Evolutionary conservation across 2,329 filamentous ascomycete genomes (phyloP), one percentile per base, ranked within the genome.

Genomic region (Colletotrichum sp.): DNA sequence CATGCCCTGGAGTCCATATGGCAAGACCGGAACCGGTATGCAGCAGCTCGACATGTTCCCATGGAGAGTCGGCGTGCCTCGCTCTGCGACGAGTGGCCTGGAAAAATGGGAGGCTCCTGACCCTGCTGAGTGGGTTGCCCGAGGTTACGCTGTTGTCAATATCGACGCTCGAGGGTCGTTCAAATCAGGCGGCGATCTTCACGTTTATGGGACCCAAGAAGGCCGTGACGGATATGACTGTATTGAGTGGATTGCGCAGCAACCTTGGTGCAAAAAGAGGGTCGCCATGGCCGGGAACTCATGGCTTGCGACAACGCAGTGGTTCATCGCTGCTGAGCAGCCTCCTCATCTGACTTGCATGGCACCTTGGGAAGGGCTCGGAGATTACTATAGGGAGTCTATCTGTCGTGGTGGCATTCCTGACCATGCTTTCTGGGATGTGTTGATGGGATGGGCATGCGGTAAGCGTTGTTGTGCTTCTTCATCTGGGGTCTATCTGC

Each of bases 21-120:
- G 88, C n/a, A 89, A 89, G 78, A 85, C 87, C 72, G 86, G 84
- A 68, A 84, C 81, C 12, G 83, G 82, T 4, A 76, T 86, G 9
- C 79, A 81, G 28, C 85, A 86, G 81, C 79, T 86, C 7, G 81
- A 75, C 18, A 86, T 85, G 79, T 82, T 80, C 1, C 80, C 81
- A 8, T 84, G 83, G 83, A 82, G 85, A 39, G 84, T 83, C 70
- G 84, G 86, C 16, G 82, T 87, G 5, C 80, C 81, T 8, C 76
- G 78, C 59, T 68, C 66, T 26, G 72, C 73, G 15, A 55, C 78
- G 6, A 77, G 72, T 16, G 77, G 76, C 1, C 71, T 80, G 15
- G 79, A 82, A 65, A 82, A 81, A 69, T 82, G 79, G 26, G 81
- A 83, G 70, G 81, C 79, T 2, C 80, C 79, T 12, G 81, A 83